phyloP scores from a whole-genome alignment of 805 yeast species.

The Sporopachydermia quercuum region DNA sequence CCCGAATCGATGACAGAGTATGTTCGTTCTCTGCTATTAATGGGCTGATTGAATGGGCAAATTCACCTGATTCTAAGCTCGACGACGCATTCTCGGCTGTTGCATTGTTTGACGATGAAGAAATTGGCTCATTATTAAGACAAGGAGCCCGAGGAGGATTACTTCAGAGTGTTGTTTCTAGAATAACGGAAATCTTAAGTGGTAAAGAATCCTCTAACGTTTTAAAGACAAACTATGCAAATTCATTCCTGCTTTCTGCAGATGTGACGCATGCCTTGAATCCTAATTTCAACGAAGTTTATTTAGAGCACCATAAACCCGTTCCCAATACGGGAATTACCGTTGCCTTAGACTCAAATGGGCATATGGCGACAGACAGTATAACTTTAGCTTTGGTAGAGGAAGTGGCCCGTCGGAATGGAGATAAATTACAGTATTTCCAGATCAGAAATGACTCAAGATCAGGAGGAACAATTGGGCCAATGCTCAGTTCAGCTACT shows the following conservation, averaged over 20 bases:
- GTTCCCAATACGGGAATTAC: constrained; percentile 65
- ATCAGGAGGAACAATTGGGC: constrained; percentile 87
- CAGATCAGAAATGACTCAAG: constrained; percentile 76
- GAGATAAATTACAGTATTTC: constrained; percentile 60
- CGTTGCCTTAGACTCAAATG: constrained; percentile 61
- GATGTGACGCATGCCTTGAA: constrained; percentile 74
- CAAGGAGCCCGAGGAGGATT: constrained; percentile 76
- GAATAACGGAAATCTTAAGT: constrained; percentile 23
- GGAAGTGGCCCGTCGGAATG: constrained; percentile 51
- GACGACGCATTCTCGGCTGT: constrained; percentile 24
- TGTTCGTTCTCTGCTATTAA: constrained; percentile 62
- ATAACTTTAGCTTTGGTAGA: constrained; percentile 57
- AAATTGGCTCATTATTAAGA: constrained; percentile 66
- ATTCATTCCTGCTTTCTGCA: constrained; percentile 67
- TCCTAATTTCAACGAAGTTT: constrained; percentile 58
- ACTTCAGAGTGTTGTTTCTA: constrained; percentile 45
- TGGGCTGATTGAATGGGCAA: constrained; percentile 36
- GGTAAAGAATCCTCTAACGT: constrained; percentile 12
- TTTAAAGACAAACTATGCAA: constrained; percentile 39
- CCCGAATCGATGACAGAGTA: constrained; percentile 74
- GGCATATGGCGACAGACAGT: constrained; percentile 72
- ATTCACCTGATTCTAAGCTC: constrained; percentile 9
- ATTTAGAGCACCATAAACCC: constrained; percentile 68
- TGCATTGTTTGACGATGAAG: constrained; percentile 67
- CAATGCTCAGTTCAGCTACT: constrained; percentile 23